Conservation (phyloP, 768 basidiomycete species). For the Serpula lacrymans region DNA sequence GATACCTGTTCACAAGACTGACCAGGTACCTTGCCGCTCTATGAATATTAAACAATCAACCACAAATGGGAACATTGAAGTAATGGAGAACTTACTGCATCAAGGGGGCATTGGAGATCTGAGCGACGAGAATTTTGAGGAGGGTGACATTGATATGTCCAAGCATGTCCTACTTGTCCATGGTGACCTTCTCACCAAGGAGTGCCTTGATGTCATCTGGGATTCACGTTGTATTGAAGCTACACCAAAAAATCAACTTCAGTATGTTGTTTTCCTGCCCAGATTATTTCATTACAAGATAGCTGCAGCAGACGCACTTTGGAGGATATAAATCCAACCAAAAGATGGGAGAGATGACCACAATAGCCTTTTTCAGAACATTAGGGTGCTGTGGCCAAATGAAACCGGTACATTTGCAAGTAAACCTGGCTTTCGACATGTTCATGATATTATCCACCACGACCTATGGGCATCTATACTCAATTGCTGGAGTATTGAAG, state of each 20-base stretch:
- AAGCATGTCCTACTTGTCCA: slow-evolving; percentile 16
- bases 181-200: slow-evolving; percentile 27
- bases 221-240: slow-evolving; percentile 11
- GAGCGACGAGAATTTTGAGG: not conserved
- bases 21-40: slow-evolving; percentile 1
- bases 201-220: slow-evolving; percentile 12
- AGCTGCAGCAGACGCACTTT: slow-evolving; percentile 24
- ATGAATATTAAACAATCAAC: slow-evolving; percentile 9
- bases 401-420: slow-evolving; percentile 20
- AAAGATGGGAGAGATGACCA: slow-evolving; percentile 11
- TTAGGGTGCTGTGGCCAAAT: slow-evolving; percentile 17
- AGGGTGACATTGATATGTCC: too few species aligned
- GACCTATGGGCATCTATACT: slow-evolving; percentile 7
- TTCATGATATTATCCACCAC: slow-evolving; percentile 27
- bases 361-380: slow-evolving; percentile 14
- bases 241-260: slow-evolving; percentile 12
- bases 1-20: slow-evolving; percentile 2
- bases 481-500: slow-evolving; percentile 22
- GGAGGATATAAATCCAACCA: slow-evolving; percentile 18
- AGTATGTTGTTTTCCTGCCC: slow-evolving; percentile 17
- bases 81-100: slow-evolving; percentile 7
- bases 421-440: slow-evolving; percentile 25
- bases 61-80: slow-evolving; percentile 12
- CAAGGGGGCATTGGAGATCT: not conserved
- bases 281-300: slow-evolving; percentile 32